phyloP scores from a whole-genome alignment of 163 green algal species.

The Coccomyxa subellipsoidea region DNA sequence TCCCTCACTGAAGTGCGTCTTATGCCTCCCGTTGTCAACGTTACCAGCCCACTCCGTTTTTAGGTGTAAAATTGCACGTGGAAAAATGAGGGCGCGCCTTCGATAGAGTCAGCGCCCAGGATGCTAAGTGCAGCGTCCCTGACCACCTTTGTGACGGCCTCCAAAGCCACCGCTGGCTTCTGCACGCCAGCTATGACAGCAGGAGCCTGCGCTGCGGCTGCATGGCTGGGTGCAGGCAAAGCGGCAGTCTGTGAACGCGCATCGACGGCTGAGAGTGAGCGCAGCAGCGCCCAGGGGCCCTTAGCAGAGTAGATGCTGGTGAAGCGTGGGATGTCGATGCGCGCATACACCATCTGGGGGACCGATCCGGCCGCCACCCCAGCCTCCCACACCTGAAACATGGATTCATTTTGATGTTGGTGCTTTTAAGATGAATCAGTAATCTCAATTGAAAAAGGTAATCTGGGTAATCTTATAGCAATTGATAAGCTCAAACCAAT shows the following conservation, averaged over 20 bases:
- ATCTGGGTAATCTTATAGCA: too few relatives aligned
- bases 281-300: slow-evolving; percentile 33
- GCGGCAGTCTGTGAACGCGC: not conserved
- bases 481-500: too few relatives aligned
- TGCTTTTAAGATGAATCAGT: too few relatives aligned
- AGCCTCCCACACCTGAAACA: slow-evolving; percentile 2
- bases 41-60: too few relatives aligned
- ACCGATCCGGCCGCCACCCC: not conserved
- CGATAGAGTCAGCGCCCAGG: slow-evolving; percentile 9
- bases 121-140: not conserved
- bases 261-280: slow-evolving; percentile 12
- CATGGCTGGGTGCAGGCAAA: not conserved
- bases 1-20: too few relatives aligned
- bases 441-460: too few relatives aligned
- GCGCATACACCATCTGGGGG: slow-evolving; percentile 9
- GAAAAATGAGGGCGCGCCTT: not conserved
- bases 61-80: not conserved
- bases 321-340: slow-evolving; percentile 22
- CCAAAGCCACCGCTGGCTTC: not conserved
- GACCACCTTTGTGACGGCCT: not conserved
- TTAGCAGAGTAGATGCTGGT: slow-evolving; percentile 28
- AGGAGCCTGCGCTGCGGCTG: not conserved
- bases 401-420: not conserved
- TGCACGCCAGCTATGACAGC: not conserved
- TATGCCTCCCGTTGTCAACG: too few relatives aligned